phyloP scores from a whole-genome alignment of 2,329 filamentous ascomycete genomes.

The Fusarium pseudograminearum region DNA sequence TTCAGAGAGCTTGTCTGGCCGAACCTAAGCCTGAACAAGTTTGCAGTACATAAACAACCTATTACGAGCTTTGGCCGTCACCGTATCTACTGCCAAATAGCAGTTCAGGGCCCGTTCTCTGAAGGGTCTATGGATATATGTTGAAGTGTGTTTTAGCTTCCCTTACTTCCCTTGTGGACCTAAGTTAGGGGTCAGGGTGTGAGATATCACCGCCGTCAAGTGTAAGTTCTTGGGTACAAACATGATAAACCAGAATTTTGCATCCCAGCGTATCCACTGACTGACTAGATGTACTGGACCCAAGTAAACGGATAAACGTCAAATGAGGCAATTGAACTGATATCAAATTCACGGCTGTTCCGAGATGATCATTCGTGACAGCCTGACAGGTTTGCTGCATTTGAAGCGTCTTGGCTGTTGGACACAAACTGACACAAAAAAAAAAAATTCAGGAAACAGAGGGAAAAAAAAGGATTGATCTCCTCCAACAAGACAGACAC shows the following conservation, averaged over 20 bases:
- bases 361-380: background rate
- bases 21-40: conserved; percentile 7
- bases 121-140: conserved; percentile 29
- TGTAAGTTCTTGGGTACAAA: conserved; percentile 30
- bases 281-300: background rate
- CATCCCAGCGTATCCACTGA: conserved; percentile 26
- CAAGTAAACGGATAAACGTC: background rate
- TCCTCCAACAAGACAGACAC: conserved; percentile 29
- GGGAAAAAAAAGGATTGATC: conserved; percentile 23
- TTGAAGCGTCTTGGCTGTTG: conserved; percentile 16
- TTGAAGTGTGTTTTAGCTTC: conserved; percentile 44
- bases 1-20: conserved; percentile 14
- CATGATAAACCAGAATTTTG: conserved; percentile 14
- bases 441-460: conserved; percentile 8
- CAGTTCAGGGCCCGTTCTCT: background rate
- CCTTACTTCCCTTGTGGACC: conserved; percentile 42
- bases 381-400: background rate
- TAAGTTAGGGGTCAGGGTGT: conserved; percentile 27
- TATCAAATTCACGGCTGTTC: conserved; percentile 8
- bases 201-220: conserved; percentile 36
- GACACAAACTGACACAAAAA: conserved; percentile 13
- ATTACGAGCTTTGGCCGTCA: background rate
- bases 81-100: background rate
- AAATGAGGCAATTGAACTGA: conserved; percentile 1
- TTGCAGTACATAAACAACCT: background rate